Conservation (phyloP, 2,329 filamentous ascomycete genomes). For the Fusarium goolgardi region DNA sequence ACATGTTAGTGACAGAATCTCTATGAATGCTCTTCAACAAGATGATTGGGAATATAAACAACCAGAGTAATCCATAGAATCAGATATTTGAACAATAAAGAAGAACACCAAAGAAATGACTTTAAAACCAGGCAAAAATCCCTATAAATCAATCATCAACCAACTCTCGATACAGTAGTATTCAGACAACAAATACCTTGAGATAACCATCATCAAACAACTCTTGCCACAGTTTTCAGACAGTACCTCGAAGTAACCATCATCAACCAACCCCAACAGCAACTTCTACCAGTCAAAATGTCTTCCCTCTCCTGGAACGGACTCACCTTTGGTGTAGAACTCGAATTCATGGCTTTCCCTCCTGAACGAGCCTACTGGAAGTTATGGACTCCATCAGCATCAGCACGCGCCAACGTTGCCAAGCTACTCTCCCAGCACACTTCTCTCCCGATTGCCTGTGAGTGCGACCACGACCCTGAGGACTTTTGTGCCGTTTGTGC, state of each 20-base stretch:
- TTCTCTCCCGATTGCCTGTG: background rate
- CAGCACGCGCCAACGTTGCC: conserved; percentile 15
- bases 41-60: background rate
- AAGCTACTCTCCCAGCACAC: background rate
- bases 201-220: background rate
- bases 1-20: background rate
- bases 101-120: background rate
- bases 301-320: background rate
- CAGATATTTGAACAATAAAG: background rate
- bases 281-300: background rate
- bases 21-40: background rate
- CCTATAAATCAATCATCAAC: background rate
- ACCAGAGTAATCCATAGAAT: background rate
- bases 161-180: background rate
- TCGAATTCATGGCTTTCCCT: conserved; percentile 39
- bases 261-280: background rate
- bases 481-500: conserved; percentile 7
- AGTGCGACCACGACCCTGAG: background rate
- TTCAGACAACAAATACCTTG: background rate
- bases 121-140: background rate
- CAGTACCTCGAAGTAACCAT: background rate
- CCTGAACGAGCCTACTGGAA: background rate
- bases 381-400: background rate
- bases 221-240: background rate
- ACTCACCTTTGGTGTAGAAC: conserved; percentile 41